A percentile compares a stretch with the other conserved stretches of the same genome.
Evolutionary conservation across 2,329 filamentous ascomycete genomes (phyloP).

Genomic region (Cytospora chrysosperma): DNA sequence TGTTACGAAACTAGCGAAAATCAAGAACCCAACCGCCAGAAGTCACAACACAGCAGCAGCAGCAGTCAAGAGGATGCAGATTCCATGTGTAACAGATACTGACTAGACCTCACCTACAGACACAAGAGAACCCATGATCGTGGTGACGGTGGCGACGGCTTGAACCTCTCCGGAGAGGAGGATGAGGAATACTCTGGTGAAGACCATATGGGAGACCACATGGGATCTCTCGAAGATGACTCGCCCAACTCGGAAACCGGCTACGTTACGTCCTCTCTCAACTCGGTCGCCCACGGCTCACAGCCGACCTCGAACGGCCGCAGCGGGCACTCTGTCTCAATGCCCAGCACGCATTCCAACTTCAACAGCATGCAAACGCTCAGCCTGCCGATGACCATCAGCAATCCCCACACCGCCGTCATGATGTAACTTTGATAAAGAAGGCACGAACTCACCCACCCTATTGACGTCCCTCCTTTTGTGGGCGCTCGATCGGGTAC

Average conservation of each 20-base stretch:
- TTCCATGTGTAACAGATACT: constrained; percentile 32
- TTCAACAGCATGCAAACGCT: constrained; percentile 61
- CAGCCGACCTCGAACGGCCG: constrained; percentile 32
- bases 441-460: background rate
- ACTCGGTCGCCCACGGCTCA: constrained; percentile 39
- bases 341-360: constrained; percentile 37
- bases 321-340: constrained; percentile 31
- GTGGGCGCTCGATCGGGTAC: background rate
- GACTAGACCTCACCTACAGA: constrained; percentile 54
- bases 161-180: constrained; percentile 75
- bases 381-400: constrained; percentile 65
- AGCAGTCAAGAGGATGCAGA: constrained; percentile 31
- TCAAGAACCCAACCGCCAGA: constrained; percentile 31
- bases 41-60: constrained; percentile 35
- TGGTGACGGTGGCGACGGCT: constrained; percentile 57
- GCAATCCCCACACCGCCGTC: constrained; percentile 44
- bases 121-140: constrained; percentile 78
- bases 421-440: constrained; percentile 32
- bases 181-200: constrained; percentile 81
- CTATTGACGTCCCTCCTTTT: background rate
- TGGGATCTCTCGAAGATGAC: constrained; percentile 76
- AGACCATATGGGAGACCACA: constrained; percentile 79
- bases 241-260: constrained; percentile 70
- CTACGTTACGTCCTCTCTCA: constrained; percentile 56
- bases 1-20: constrained; percentile 35